Evolutionary conservation across 2,329 filamentous ascomycete species (phyloP), one percentile per base, ranked within the genome.

Genomic region (Trichoderma simmonsii): DNA sequence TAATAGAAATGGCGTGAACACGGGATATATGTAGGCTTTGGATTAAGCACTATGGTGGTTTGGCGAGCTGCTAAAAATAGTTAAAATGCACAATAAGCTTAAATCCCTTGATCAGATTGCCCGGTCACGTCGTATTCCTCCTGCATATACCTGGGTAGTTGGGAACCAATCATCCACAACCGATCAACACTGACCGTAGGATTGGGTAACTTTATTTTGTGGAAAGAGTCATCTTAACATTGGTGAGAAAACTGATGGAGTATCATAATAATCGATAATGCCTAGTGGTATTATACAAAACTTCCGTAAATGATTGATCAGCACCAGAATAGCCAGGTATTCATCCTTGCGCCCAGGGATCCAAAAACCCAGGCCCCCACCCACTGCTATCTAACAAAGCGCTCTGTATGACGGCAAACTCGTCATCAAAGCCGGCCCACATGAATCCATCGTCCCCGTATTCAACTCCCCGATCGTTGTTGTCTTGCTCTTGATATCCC

Each of bases 401-500:
- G 56, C 66, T 69, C 34, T 69, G 66, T 26, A 69, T 69, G 8
- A 69, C 54, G 3, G 66, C 66, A 61, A 69, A 69, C 18, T 69
- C 66, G 12, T 69, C 66, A 14, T 69, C 66, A 34, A 69, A 69
- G n/a, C 66, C 66, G 4, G 66, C 66, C 66, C 66, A 69, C 66
- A 69, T 69, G 36, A 69, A 61, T 4, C 66, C 66, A 61, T 69
- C 54, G n/a, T 61, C 66, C 7, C 56, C 66, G 30, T 69, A 69
- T 48, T 69, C 66, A 1, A 51, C 39, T 11, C 26, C 39, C 1
- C 32, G 48, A 5, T 51, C 48, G 18, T 39, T 51, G 7, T 28
- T 43, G 21, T 67, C 51, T 11, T 60, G 66, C 26, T 69, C 66
- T 26, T 60, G 56, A 14, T 69, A 69, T 1, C 36, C 36, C 26